Conservation (phyloP, 768 basidiomycete genomes). For the Daedalea quercina region DNA sequence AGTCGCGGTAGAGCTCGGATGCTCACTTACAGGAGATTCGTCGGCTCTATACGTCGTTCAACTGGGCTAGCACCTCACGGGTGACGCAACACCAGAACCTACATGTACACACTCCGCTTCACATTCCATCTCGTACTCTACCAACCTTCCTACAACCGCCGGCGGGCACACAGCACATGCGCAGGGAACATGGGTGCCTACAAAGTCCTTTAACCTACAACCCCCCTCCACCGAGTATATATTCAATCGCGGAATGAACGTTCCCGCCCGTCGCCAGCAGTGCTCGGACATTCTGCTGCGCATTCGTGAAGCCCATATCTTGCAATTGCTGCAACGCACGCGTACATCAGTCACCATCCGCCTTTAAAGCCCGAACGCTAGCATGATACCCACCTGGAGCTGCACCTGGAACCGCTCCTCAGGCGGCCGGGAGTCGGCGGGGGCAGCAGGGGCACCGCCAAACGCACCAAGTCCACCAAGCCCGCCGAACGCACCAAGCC, state of each 20-base stretch:
- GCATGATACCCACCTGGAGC: conserved; percentile 49
- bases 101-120: no score
- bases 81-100: no score
- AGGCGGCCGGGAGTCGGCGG: conserved; percentile 66
- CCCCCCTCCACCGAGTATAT: conserved; percentile 80
- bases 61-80: no score
- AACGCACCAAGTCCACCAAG: conserved; percentile 24
- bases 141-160: no score
- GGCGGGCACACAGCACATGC: no score
- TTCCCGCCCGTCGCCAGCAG: conserved; percentile 90
- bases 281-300: conserved; percentile 84
- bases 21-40: no score
- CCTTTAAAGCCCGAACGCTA: not conserved
- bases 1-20: no score
- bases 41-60: no score
- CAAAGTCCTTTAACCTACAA: no score
- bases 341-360: not conserved
- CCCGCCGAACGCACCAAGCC: conserved; percentile 14
- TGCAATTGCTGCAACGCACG: conserved; percentile 63
- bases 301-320: conserved; percentile 92
- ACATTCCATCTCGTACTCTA: no score
- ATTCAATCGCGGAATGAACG: conserved; percentile 88
- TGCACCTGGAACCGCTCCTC: conserved; percentile 93
- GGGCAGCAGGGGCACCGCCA: conserved; percentile 34
- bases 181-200: no score